Base-by-base conservation (phyloP, 2,329 filamentous ascomycete species). In the Aspergillus thermomutatus region DNA sequence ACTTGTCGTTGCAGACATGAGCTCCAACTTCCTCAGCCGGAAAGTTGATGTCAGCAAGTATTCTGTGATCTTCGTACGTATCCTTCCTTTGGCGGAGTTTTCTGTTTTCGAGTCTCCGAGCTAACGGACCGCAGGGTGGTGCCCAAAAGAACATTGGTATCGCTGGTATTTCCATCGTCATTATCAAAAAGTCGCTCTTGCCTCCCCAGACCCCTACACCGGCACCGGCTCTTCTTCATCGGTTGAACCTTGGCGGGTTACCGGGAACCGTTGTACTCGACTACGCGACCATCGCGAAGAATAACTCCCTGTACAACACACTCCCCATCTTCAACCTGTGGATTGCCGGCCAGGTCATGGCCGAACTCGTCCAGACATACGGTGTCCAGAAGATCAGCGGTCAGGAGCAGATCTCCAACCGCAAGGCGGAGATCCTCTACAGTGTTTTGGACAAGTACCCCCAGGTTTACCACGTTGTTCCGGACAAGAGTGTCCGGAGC, bases 241-340 rank as follows among this genome's bases (percentile, higher is more conserved):
- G 87, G 58, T 83, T 97, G 9, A 86, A 84, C 21, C 79, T 96
- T n/a, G 83, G 94, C 43, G 86, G 88, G 52, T 63, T 79, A 3
- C 76, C 75, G 10, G 92, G 93, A 2, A 84, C 90, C 19, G 84
- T 97, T 46, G 23, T 46, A 14, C 79, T 97, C 49, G 85, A 90
- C 62, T 97, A 93, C 70, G 87, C 91, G 60, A 91, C 85, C 0
- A 88, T 94, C 63, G 88, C 90, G 43, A 95, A 95, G 81, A 95
- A 95, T 78, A 94, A 96, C 79, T 94, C 89, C 65, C 82, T 97
- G 27, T 97, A 97, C 80, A 97, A 97, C 77, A 97, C 93, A 0
- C 79, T 97, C 10, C 92, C 91, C 68, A 96, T 97, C 68, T 96
- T 97, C 61, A 92, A 93, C 72, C 89, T 97, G 40, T 97, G 88